Conservation (phyloP, 495 filamentous ascomycete species). For the Sabuloglossum arenarium region DNA sequence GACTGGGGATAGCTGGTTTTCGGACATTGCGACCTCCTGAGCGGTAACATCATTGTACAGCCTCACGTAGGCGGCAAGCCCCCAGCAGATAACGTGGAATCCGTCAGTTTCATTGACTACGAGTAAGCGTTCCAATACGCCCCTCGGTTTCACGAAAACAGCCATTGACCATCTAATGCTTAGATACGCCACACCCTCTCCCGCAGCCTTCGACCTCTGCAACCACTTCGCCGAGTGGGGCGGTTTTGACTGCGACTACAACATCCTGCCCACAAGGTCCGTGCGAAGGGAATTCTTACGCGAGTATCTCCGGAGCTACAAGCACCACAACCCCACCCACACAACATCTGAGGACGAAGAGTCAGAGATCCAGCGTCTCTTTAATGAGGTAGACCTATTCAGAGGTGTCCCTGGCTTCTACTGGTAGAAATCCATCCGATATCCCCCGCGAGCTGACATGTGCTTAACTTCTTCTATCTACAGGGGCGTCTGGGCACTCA, state of each 20-base stretch:
- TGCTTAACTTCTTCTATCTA: constrained; percentile 13
- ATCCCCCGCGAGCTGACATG: too few species aligned
- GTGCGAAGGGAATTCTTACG: constrained; percentile 64
- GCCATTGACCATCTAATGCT: background rate
- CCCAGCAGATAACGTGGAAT: constrained; percentile 13
- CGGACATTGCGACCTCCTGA: constrained; percentile 85
- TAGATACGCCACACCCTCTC: constrained; percentile 67
- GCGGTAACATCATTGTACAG: constrained; percentile 84
- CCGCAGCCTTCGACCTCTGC: constrained; percentile 94
- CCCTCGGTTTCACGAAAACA: background rate
- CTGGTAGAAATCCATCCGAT: too few species aligned
- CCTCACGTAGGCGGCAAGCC: constrained; percentile 22
- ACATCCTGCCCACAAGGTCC: constrained; percentile 54
- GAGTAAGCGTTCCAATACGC: constrained; percentile 25
- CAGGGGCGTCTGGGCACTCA: constrained; percentile 90
- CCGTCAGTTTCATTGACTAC: constrained; percentile 91
- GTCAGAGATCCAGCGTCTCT: constrained; percentile 41
- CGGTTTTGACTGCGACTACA: constrained; percentile 86
- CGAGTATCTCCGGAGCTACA: constrained; percentile 47
- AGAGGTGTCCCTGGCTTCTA: constrained; percentile 79
- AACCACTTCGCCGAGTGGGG: constrained; percentile 99
- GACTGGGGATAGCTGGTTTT: constrained; percentile 50
- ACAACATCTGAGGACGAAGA: constrained; percentile 26
- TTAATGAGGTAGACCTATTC: constrained; percentile 67
- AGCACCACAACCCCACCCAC: constrained; percentile 13